Evolutionary conservation across 2,329 filamentous ascomycete genomes (phyloP).

Genomic region (Talaromyces sp.): DNA sequence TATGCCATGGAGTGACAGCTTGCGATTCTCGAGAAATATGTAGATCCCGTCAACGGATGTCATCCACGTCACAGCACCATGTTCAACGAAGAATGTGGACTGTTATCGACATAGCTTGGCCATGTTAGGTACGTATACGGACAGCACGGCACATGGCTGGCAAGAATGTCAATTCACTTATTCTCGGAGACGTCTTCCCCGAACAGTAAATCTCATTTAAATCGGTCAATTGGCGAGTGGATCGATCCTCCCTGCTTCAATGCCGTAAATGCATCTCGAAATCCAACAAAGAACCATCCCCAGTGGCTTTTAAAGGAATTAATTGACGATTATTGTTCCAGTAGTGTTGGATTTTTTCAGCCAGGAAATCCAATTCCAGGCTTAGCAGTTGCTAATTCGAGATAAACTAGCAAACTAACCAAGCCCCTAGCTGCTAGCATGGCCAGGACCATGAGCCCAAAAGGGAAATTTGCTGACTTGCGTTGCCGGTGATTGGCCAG

Average conservation of each 20-base stretch:
- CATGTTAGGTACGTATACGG: not conserved
- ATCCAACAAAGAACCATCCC: too few relatives aligned
- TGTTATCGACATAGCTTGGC: not conserved
- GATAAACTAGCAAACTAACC: not conserved
- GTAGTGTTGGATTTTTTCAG: too few relatives aligned
- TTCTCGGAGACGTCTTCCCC: not conserved
- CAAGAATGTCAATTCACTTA: not conserved
- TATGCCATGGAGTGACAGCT: not conserved
- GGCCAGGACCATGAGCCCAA: not conserved
- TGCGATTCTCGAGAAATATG: not conserved
- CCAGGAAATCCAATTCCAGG: not conserved
- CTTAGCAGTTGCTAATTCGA: not conserved
- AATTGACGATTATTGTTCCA: too few relatives aligned
- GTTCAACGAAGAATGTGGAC: not conserved
- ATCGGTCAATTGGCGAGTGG: not conserved
- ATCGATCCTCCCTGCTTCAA: not conserved
- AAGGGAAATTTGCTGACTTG: not conserved
- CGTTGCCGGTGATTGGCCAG: not conserved
- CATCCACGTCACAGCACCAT: not conserved
- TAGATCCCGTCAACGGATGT: not conserved
- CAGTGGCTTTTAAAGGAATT: too few relatives aligned
- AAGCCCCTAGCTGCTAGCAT: not conserved
- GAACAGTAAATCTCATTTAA: not conserved
- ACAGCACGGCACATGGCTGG: not conserved
- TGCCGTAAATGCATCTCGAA: not conserved